phyloP scores from a whole-genome alignment of 305 asterid species.

The Rubia peregrina region DNA sequence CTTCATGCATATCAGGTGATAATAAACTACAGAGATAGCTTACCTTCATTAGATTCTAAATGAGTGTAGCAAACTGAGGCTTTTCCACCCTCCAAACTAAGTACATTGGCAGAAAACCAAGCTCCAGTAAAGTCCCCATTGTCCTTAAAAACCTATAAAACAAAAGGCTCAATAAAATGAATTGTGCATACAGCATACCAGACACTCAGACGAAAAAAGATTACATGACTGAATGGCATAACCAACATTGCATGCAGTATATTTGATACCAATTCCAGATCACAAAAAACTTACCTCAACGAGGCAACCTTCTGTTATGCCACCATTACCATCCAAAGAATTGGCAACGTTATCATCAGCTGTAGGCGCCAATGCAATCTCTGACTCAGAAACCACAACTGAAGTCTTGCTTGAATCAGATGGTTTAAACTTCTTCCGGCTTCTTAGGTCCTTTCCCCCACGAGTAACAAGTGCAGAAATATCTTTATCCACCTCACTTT shows the following conservation, averaged over 20 bases:
- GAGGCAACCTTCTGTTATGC: conserved; percentile 56
- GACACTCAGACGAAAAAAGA: background rate
- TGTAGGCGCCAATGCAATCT: conserved; percentile 25
- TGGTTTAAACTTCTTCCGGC: conserved; percentile 32
- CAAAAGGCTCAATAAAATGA: conserved; percentile 11
- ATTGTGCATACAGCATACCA: conserved; percentile 7
- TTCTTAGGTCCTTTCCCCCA: conserved; percentile 35
- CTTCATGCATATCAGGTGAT: background rate
- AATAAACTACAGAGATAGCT: conserved; percentile 24
- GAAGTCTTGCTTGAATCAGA: conserved; percentile 31
- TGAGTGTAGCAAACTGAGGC: conserved; percentile 66
- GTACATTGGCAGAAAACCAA: conserved; percentile 73
- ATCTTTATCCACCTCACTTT: conserved; percentile 28
- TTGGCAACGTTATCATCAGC: conserved; percentile 22
- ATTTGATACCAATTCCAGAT: background rate
- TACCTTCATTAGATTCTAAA: conserved; percentile 63
- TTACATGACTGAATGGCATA: background rate
- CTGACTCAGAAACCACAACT: conserved; percentile 35
- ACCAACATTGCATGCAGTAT: background rate
- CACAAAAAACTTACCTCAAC: conserved; percentile 61
- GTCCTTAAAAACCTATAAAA: conserved; percentile 69
- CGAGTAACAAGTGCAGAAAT: conserved; percentile 27
- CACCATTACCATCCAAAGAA: conserved; percentile 9
- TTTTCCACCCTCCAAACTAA: conserved; percentile 57
- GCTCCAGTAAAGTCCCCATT: conserved; percentile 52